Base-by-base conservation (phyloP, 768 basidiomycete genomes). In the Tremella yokohamensis region DNA sequence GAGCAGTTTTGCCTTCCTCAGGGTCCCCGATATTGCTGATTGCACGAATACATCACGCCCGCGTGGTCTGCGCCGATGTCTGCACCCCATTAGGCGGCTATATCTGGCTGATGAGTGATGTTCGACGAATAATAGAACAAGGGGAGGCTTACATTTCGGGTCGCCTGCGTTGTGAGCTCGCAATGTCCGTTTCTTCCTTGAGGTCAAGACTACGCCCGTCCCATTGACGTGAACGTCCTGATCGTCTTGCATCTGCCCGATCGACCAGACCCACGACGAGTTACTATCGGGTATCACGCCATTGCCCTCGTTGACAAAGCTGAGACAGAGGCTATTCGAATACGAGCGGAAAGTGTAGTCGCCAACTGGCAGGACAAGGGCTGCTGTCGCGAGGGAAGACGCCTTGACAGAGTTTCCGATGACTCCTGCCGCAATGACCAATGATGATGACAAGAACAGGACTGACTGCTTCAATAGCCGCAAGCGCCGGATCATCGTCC, bases 11-110 rank as follows among this genome's bases (percentile, higher is more conserved):
- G 29, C 29, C 29, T 34, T 34, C 11, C 29, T 34, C 29, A 34
- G 29, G 11, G 29, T 34, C 11, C 29, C 29, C 11, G 29, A 34
- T 34, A 34, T 11, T 34, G 29, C 29, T 34, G 29, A 34, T 34
- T n/a, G 22, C 42, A 45, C n/a, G 42, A n/a, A 45, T 45, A 45
- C 42, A 45, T 45, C n/a, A 45, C 42, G 22, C 42, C 42, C n/a
- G 42, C 42, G 22, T 45, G 42, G 15, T 45, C 42, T 4, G 42
- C n/a, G 15, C 42, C 42, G 8, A 45, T 45, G 4, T 45, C 42
- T 18, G n/a, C n/a, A 8, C 42, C 42, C 42, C 42, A 45, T 45
- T 45, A 15, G 22, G 42, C 42, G 42, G 42, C 42, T 6, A 45
- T 6, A 45, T 15, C 42, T 45, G 42, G 15, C 42, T 18, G 6